Evolutionary conservation across 768 basidiomycete genomes (phyloP).

Genomic region (Lanmaoa pseudosensibilis): DNA sequence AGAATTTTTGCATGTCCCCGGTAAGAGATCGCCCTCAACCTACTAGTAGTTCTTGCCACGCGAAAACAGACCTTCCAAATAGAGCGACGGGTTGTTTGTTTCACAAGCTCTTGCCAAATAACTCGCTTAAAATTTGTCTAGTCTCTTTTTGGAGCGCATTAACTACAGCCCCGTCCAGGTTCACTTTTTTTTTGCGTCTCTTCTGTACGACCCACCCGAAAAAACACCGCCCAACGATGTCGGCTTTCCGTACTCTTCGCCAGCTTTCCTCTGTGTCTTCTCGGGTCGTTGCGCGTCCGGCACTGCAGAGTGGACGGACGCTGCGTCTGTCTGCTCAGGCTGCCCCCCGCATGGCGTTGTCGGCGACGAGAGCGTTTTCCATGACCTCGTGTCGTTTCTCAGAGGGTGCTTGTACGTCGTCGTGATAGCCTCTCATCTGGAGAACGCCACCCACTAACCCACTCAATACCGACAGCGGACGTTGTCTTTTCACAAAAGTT

Average conservation of each 20-base stretch:
- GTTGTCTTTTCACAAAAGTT: constrained; percentile 73
- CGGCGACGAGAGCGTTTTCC: constrained; percentile 42
- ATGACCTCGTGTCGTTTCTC: constrained; percentile 39
- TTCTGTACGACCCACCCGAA: constrained; percentile 1
- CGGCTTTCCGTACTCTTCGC: constrained; percentile 60
- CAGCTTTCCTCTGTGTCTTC: constrained; percentile 49
- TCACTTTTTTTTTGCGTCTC: not conserved
- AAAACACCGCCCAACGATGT: constrained; percentile 45
- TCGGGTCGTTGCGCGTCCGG: constrained; percentile 33
- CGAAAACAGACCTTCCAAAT: constrained; percentile 16
- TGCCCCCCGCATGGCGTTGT: constrained; percentile 16
- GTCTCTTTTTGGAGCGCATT: not conserved
- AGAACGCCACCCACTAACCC: not conserved
- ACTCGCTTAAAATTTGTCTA: constrained; percentile 27
- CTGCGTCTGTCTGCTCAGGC: constrained; percentile 13
- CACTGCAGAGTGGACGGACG: constrained; percentile 24
- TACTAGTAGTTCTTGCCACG: too few relatives aligned
- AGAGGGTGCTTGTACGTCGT: constrained; percentile 44
- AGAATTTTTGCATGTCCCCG: not conserved
- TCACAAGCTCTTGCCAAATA: constrained; percentile 36
- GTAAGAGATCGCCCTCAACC: not conserved
- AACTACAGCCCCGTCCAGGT: not conserved
- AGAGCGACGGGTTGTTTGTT: constrained; percentile 28
- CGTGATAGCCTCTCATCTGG: too few relatives aligned
- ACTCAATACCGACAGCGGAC: constrained; percentile 51